Base-by-base conservation (phyloP, 2,329 filamentous ascomycete genomes). In the Drechslerella coelobrocha region DNA sequence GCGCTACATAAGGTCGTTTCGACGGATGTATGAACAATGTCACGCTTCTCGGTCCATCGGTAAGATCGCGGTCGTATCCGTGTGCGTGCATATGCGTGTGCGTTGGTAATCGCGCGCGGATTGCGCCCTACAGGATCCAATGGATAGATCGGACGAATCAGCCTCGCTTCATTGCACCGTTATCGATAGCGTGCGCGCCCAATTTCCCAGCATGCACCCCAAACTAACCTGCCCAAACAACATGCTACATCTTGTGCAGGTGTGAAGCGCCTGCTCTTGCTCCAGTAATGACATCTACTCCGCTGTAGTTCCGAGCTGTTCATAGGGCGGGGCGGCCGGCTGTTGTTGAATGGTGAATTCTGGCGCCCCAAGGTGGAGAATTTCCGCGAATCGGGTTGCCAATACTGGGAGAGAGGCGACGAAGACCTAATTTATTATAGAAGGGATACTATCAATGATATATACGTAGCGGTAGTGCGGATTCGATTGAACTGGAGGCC, bases 331-430 rank as follows among this genome's bases (percentile, higher is more conserved):
- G n/a, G 37, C 19, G 5, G 23, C 19, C 5, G 12, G 12, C 19
- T 17, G 31, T 34, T 24, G 14, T 24, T 19, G 26, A 10, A 37
- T 12, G 31, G 45, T 2, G 31, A n/a, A 24, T 43, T 12, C 26
- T 34, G 52, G 24, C 24, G 10, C 53, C 27, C 47, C 39, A 24
- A 41, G 39, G 27, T 53, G 53, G 65, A 39, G 53, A 57, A 31
- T 61, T 45, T 27, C 31, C 57, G 65, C 65, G 65, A 69, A 69
- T 45, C 51, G 57, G 53, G 56, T 62, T 57, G 60, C 62, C 62
- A 39, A 29, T 50, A 17, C 19, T 37, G 26, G n/a, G 21, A 23
- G 43, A 23, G 43, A 29, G 23, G 19, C 3, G 17, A n/a, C 17
- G 19, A 12, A 39, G 54, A 3, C 48, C n/a, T n/a, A n/a, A n/a